These are phyloP conservation scores for Clonostachys rosea DNA, from an alignment of 2,329 filamentous ascomycete species.

Conservation along the genomic window DNA sequence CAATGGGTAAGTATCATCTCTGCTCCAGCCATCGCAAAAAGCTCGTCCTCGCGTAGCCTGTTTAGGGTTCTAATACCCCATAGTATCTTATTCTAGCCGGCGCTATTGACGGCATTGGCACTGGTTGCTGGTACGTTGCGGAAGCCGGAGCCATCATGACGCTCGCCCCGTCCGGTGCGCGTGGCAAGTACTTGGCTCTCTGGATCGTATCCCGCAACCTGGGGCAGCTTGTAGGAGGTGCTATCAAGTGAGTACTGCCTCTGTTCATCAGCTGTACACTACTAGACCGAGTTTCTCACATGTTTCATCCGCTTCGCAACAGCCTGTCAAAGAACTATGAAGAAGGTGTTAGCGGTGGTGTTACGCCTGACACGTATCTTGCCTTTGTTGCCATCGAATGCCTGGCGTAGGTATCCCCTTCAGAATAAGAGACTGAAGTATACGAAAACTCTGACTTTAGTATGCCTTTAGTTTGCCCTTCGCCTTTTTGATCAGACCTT, in stretches of 20 bases:
- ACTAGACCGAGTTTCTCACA: background rate
- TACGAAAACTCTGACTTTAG: background rate
- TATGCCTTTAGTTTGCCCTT: constrained; percentile 26
- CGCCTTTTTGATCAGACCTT: constrained; percentile 37
- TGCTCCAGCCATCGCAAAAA: background rate
- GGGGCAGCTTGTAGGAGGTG: constrained; percentile 38
- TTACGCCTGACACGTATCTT: constrained; percentile 37
- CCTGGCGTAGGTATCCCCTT: constrained; percentile 23
- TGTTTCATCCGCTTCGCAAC: background rate
- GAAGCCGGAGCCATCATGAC: constrained; percentile 43
- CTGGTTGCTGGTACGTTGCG: constrained; percentile 42
- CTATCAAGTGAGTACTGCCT: constrained; percentile 29
- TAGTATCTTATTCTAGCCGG: constrained; percentile 33
- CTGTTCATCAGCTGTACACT: background rate
- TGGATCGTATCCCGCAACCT: constrained; percentile 42
- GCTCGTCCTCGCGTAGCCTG: no score
- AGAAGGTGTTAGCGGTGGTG: constrained; percentile 25
- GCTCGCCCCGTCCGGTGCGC: constrained; percentile 35
- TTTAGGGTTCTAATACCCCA: background rate
- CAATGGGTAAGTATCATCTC: constrained; percentile 31
- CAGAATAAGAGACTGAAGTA: background rate
- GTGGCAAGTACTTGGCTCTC: constrained; percentile 39
- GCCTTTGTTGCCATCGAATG: constrained; percentile 41
- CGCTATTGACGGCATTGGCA: constrained; percentile 28
- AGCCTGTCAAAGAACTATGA: constrained; percentile 28